Evolutionary conservation across 179 eudicot genomes (phyloP).

Genomic region (Gypsophila paniculata): DNA sequence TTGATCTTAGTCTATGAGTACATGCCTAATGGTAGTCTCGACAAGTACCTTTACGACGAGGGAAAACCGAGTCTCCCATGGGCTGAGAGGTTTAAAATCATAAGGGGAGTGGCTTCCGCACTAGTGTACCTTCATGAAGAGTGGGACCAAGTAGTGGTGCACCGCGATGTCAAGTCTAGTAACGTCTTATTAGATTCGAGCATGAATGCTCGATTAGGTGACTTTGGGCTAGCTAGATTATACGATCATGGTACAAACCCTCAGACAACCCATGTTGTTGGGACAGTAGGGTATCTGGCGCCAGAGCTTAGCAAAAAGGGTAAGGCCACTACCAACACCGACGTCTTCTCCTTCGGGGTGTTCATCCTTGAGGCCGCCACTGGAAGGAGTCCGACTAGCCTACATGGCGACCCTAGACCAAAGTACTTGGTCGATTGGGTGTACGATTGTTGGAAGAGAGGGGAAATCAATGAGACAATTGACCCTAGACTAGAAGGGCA

Average conservation of each 20-base stretch:
- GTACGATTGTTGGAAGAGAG: constrained; percentile 21
- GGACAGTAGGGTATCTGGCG: constrained; percentile 27
- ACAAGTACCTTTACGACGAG: constrained; percentile 31
- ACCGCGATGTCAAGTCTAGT: constrained; percentile 31
- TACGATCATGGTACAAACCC: constrained; percentile 33
- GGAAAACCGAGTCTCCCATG: constrained; percentile 25
- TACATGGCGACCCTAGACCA: not conserved
- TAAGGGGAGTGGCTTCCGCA: constrained; percentile 38
- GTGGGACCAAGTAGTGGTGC: constrained; percentile 45
- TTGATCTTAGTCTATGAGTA: constrained; percentile 35
- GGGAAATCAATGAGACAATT: constrained; percentile 12
- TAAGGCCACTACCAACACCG: constrained; percentile 34
- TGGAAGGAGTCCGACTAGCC: constrained; percentile 22
- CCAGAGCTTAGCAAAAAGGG: constrained; percentile 36
- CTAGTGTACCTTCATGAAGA: constrained; percentile 40
- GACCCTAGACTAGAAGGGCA: constrained; percentile 21
- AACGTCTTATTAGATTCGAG: constrained; percentile 28
- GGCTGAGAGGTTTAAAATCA: constrained; percentile 27
- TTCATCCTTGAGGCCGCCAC: constrained; percentile 31
- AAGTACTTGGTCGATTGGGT: constrained; percentile 29
- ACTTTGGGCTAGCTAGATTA: constrained; percentile 32
- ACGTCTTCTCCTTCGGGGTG: constrained; percentile 34
- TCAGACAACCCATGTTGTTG: constrained; percentile 34
- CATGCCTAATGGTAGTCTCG: constrained; percentile 43
- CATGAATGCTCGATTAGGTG: constrained; percentile 33